Evolutionary conservation across 2,329 filamentous ascomycete genomes (phyloP), one percentile per base, ranked within the genome.

Genomic region (Mollisia scopiformis): DNA sequence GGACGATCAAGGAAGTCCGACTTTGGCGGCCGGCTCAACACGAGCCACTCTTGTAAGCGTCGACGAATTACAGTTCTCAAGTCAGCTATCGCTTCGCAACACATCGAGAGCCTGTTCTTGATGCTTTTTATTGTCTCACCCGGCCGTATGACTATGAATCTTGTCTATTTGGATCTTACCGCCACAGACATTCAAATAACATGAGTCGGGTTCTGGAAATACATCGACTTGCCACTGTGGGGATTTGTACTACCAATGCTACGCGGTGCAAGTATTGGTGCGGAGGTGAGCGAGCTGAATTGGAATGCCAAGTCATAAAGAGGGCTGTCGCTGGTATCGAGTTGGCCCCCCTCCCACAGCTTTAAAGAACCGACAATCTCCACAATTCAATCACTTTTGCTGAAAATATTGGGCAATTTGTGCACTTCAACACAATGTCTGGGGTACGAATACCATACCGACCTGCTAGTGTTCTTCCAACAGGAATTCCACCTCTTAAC

Each of bases 401-500:
- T 30, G 21, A 19, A 19, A 19, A 43, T 43, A 43, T 21, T 43
- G 21, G n/a, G n/a, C 23, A 19, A n/a, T 21, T 25, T 30, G 13
- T 11, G 19, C 52, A 28, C 25, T 51, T 27, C 10, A 37, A 3
- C 30, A 60, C 58, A 25, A 65, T 69, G 62, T 59, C 63, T 50
- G 50, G 50, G 27, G 62, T 61, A 19, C 60, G 61, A 43, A 65
- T 68, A 27, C 66, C 66, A 21, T 68, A 68, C 31, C 59, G 66
- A 16, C 58, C 64, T 31, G 66, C 64, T 14, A 61, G 51, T 8
- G 57, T 66, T 35, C 56, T 68, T 21, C 66, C 66, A 30, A 56
- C 59, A 49, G 63, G 61, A 1, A 65, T 68, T 35, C 66, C 66
- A 23, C 66, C 66, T 11, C 61, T 68, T 4, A 68, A 68, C 53